A percentile compares a stretch with the other conserved stretches of the same genome.
Evolutionary conservation across 2,329 filamentous ascomycete genomes (phyloP).

Genomic region (Chrysosporium queenslandicum): DNA sequence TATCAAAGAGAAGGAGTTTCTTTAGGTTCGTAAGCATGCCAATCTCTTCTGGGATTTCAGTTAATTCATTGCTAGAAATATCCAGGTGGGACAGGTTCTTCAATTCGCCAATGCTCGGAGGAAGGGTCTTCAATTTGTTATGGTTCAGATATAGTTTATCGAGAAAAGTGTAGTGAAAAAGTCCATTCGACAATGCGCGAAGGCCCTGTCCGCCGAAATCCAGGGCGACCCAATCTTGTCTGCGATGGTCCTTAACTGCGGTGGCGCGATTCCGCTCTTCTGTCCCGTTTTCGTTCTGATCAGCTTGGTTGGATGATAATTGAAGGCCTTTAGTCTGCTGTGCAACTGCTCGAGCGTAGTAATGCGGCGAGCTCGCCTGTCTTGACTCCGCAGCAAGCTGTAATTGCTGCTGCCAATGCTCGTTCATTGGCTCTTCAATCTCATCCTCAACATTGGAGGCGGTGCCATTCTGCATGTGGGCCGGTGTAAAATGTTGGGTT

Average conservation of each 20-base stretch:
- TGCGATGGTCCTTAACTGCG: slow-evolving; percentile 45
- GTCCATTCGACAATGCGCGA: slow-evolving; percentile 63
- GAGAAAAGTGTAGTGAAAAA: slow-evolving; percentile 84
- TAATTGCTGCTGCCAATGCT: slow-evolving; percentile 83
- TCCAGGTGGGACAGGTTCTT: slow-evolving; percentile 75
- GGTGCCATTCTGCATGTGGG: slow-evolving; percentile 51
- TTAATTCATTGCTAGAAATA: slow-evolving; percentile 76
- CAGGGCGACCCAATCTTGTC: slow-evolving; percentile 83
- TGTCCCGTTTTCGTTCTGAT: slow-evolving; percentile 40
- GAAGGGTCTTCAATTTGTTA: slow-evolving; percentile 77
- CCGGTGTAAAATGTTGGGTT: slow-evolving; percentile 49
- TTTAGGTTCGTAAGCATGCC: slow-evolving; percentile 94
- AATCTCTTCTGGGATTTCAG: slow-evolving; percentile 73
- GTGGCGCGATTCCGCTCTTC: slow-evolving; percentile 57
- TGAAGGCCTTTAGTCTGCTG: slow-evolving; percentile 40
- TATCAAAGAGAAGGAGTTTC: slow-evolving; percentile 79
- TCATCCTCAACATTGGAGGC: slow-evolving; percentile 47
- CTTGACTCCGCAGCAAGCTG: slow-evolving; percentile 65
- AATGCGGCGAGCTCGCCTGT: slow-evolving; percentile 57
- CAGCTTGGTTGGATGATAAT: slow-evolving; percentile 40
- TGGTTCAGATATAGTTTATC: slow-evolving; percentile 88
- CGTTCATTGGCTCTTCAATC: slow-evolving; percentile 49
- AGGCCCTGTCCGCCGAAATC: slow-evolving; percentile 95
- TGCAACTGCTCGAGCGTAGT: slow-evolving; percentile 51
- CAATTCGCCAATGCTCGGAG: slow-evolving; percentile 69